Percentiles rank a stretch among this genome's conserved stretches.
Conservation (phyloP, 2,329 filamentous ascomycete species). For the Exophiala bonariae region DNA sequence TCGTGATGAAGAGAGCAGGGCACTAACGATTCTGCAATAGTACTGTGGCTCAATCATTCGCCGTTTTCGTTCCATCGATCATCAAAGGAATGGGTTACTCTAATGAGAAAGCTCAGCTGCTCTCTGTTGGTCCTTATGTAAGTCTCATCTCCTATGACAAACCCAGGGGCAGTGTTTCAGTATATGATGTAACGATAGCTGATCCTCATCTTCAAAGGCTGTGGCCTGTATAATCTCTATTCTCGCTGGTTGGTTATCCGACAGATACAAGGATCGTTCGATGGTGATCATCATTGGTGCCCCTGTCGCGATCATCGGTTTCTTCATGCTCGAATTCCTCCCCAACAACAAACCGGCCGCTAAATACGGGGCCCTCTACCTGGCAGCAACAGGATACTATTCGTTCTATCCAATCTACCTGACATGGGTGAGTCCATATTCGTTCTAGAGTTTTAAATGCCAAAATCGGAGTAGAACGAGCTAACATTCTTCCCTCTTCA, state of each 20-base stretch:
- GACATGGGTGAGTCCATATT: not conserved
- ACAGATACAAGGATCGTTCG: not conserved
- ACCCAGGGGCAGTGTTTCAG: too few relatives aligned
- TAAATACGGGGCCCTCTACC: not conserved
- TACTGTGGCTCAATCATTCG: constrained; percentile 50
- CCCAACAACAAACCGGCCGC: not conserved
- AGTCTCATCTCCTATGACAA: too few relatives aligned
- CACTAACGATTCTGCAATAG: constrained; percentile 2
- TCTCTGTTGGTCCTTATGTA: constrained; percentile 72
- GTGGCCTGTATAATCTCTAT: not conserved
- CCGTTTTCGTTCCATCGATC: constrained; percentile 76
- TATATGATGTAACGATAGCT: too few relatives aligned
- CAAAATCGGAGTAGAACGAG: too few relatives aligned
- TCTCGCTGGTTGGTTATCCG: not conserved
- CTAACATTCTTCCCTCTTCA: too few relatives aligned
- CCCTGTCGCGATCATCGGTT: not conserved
- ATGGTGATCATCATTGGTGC: not conserved
- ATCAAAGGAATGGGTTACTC: constrained; percentile 62
- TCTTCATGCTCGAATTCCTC: constrained; percentile 6
- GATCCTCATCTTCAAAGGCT: too few relatives aligned
- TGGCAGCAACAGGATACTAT: not conserved
- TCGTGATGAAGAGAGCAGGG: too few relatives aligned
- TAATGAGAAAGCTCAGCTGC: constrained; percentile 65
- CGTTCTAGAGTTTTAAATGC: too few relatives aligned
- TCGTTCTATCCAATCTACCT: not conserved